Conservation (phyloP, 352 stramenopile species). For the Pythium insidiosum region DNA sequence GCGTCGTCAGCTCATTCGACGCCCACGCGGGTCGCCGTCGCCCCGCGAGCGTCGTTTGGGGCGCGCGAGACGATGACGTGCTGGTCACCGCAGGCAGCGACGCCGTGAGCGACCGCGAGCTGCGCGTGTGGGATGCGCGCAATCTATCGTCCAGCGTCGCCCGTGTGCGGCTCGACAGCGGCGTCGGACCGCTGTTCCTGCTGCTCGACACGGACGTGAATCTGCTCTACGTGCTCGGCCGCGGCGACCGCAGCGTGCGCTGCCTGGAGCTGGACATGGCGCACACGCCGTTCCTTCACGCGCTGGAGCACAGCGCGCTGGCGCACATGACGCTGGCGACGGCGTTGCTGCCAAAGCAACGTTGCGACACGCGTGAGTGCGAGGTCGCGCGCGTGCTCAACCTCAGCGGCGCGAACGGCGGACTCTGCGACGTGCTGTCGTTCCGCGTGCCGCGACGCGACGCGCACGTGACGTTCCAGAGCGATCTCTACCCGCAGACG, state of each 20-base stretch:
- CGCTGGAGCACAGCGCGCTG: conserved; percentile 44
- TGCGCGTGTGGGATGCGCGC: conserved; percentile 75
- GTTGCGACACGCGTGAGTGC: conserved; percentile 37
- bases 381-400: conserved; percentile 64
- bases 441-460: conserved; percentile 64
- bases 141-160: conserved; percentile 34
- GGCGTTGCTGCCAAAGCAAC: conserved; percentile 40
- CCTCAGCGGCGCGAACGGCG: conserved; percentile 30
- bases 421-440: conserved; percentile 52
- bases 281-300: conserved; percentile 25
- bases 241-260: conserved; percentile 55
- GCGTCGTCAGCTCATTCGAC: conserved; percentile 11
- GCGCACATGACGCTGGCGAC: conserved; percentile 49
- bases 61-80: conserved; percentile 26
- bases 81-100: conserved; percentile 59
- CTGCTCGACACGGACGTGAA: conserved; percentile 61
- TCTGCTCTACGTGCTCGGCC: conserved; percentile 60
- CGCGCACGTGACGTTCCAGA: conserved; percentile 52
- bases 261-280: conserved; percentile 50
- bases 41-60: conserved; percentile 46
- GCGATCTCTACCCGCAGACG: conserved; percentile 69
- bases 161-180: conserved; percentile 55
- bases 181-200: conserved; percentile 57
- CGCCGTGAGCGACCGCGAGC: conserved; percentile 56
- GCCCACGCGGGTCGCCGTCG: conserved; percentile 41